A percentile compares a stretch with the other conserved stretches of the same genome.
These are phyloP conservation scores for Diacronema lutheri DNA, from an alignment of 78 protist species.

Conservation along the genomic window DNA sequence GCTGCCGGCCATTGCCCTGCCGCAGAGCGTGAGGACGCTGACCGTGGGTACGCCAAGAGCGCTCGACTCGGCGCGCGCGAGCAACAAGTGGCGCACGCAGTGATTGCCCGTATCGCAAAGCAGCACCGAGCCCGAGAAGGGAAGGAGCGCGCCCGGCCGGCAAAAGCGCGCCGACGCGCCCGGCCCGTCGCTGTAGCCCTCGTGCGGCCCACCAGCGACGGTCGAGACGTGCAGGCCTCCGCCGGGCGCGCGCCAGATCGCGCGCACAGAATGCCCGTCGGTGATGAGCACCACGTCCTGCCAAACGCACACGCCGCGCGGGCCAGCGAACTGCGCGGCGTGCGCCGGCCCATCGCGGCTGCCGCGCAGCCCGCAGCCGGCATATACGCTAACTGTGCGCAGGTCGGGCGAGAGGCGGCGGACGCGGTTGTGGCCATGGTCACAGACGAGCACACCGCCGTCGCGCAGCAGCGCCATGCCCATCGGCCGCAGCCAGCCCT, in stretches of 20 bases:
- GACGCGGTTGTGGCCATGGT: constrained; percentile 7
- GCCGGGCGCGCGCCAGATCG: too few relatives aligned
- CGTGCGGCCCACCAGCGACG: too few relatives aligned
- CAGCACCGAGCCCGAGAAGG: not conserved
- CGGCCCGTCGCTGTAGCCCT: too few relatives aligned
- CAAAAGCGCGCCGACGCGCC: too few relatives aligned
- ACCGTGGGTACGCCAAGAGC: not conserved
- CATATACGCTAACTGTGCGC: not conserved
- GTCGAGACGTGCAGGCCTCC: too few relatives aligned
- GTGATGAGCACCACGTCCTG: not conserved
- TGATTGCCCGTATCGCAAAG: not conserved
- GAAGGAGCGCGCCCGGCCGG: too few relatives aligned
- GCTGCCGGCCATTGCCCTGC: not conserved
- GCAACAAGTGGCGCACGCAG: not conserved
- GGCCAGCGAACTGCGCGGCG: not conserved
- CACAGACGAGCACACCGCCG: not conserved
- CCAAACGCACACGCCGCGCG: not conserved
- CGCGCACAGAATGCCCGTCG: too few relatives aligned
- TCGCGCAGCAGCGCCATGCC: not conserved
- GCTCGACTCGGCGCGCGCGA: not conserved
- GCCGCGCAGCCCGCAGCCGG: not conserved
- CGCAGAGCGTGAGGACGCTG: not conserved
- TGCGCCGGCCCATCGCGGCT: not conserved
- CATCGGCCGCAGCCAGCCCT: not conserved
- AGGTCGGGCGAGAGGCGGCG: not conserved